Evolutionary conservation across 129 eudicot species (phyloP).

Genomic region (Lonicera japonica): DNA sequence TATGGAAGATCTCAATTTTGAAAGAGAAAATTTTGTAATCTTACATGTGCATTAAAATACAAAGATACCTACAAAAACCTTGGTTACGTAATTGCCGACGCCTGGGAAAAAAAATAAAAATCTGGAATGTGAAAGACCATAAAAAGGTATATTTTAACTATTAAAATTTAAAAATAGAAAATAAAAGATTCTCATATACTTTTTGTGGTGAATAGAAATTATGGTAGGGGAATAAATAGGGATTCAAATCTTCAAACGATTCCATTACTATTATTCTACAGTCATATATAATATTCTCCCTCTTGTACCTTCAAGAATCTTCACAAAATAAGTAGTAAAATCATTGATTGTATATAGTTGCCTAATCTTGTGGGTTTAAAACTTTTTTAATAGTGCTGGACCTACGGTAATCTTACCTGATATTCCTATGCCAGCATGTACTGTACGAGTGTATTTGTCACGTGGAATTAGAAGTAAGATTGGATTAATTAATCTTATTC

Average conservation of each 20-base stretch:
- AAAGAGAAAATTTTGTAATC: not conserved
- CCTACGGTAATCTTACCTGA: too few relatives aligned
- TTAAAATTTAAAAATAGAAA: too few relatives aligned
- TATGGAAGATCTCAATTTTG: not conserved
- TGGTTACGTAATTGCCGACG: constrained; percentile 16
- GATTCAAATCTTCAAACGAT: constrained; percentile 22
- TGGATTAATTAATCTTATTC: too few relatives aligned
- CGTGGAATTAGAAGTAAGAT: too few relatives aligned
- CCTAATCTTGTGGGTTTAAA: not conserved
- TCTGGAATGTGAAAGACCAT: too few relatives aligned
- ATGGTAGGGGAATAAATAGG: not conserved
- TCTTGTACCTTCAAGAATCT: too few relatives aligned
- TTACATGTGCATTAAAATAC: too few relatives aligned
- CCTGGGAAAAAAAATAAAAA: constrained; percentile 17
- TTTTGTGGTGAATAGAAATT: constrained; percentile 13
- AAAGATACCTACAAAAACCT: not conserved
- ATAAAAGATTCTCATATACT: constrained; percentile 23
- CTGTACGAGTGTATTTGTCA: too few relatives aligned
- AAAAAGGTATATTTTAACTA: too few relatives aligned
- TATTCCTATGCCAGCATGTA: too few relatives aligned
- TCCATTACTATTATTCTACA: constrained; percentile 21
- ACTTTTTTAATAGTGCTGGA: too few relatives aligned
- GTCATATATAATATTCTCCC: constrained; percentile 3
- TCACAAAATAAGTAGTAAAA: not conserved
- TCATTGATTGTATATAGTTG: not conserved